phyloP scores from a whole-genome alignment of 2,329 filamentous ascomycete species.

The Colletotrichum chlorophyti region DNA sequence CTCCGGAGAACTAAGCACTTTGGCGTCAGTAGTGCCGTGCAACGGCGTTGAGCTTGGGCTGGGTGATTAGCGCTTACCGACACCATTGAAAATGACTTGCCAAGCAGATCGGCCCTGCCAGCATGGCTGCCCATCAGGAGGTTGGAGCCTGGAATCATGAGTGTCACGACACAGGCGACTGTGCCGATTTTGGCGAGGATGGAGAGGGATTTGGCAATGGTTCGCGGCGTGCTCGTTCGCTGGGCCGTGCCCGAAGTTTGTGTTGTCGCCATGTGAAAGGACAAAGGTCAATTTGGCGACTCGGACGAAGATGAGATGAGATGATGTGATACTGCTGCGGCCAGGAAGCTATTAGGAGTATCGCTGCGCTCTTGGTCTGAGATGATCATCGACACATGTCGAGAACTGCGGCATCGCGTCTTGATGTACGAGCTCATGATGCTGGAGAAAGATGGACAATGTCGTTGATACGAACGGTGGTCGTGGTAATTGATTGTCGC shows the following conservation, averaged over 20 bases:
- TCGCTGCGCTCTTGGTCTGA: too few species aligned
- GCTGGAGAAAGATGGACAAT: too few species aligned
- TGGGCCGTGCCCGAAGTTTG: slow-evolving; percentile 4
- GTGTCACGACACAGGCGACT: slow-evolving; percentile 1
- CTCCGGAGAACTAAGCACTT: background rate
- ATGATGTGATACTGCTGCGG: background rate
- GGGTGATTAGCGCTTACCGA: background rate
- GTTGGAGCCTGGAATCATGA: slow-evolving; percentile 1
- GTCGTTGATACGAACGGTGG: too few species aligned
- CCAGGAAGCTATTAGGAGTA: background rate
- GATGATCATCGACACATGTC: background rate
- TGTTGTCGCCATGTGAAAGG: background rate
- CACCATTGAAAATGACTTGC: slow-evolving; percentile 7
- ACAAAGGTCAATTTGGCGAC: background rate
- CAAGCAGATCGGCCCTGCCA: background rate
- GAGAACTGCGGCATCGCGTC: background rate
- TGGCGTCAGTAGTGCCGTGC: background rate
- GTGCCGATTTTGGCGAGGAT: background rate
- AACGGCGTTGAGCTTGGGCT: background rate
- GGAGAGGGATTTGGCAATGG: background rate
- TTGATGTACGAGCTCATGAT: too few species aligned
- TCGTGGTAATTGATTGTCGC: background rate
- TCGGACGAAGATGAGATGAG: background rate
- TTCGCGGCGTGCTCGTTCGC: background rate
- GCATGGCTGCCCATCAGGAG: background rate